A percentile compares a stretch with the other conserved stretches of the same genome.
These are phyloP conservation scores for barley (Hordeum vulgare) DNA, from an alignment of 176 grass and related monocot genomes.

Conservation along the genomic window MorexV3_pseudomolecules_assembly NC_058518.1:411402773-411403272, in stretches of 20 bases:
- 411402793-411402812: conserved; percentile 70
- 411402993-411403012: conserved; percentile 43
- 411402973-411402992: conserved; percentile 20
- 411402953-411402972: conserved; percentile 35
- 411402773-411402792: conserved; percentile 7
- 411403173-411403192: neutral
- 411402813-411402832: conserved; percentile 87
- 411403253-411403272: conserved; percentile 75
- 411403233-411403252: conserved; percentile 80
- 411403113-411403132: conserved; percentile 83
- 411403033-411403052: conserved; percentile 39
- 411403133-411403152: conserved; percentile 48
- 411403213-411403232: conserved; percentile 62
- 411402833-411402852: conserved; percentile 68
- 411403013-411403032: conserved; percentile 47
- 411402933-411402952: conserved; percentile 49
- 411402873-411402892: conserved; percentile 49
- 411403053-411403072: conserved; percentile 54
- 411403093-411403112: conserved; percentile 70
- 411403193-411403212: neutral
- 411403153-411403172: neutral
- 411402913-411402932: conserved; percentile 41
- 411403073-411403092: conserved; percentile 48
- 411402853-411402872: conserved; percentile 68
- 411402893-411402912: conserved; percentile 49